Base-by-base conservation (phyloP, 805 yeast genomes). In the Saccharomycopsis capsularis region DNA sequence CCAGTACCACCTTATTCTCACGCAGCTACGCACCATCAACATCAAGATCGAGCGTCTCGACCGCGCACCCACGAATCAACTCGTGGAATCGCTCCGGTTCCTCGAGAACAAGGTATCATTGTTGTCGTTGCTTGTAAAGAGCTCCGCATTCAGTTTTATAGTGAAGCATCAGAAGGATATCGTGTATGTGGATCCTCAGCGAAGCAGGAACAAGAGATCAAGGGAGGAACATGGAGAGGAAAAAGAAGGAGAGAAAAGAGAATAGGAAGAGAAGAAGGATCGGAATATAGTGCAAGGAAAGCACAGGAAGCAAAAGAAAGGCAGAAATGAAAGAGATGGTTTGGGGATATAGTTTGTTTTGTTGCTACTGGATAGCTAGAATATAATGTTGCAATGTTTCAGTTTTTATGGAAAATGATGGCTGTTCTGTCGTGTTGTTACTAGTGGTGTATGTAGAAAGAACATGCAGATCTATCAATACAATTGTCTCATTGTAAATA, bases 81-180 rank as follows among this genome's bases (percentile, higher is more conserved):
- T 52, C 9, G 45, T 44, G 19, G 52, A 52, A 30, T 38, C 40
- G 16, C 38, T 52, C 4, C 29, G 55, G 29, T 52, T 42, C 19
- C 25, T 52, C 9, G 55, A 52, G 35, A 52, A 52, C 32, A 50
- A 50, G 23, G 49, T 52, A 22, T 53, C 53, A 2, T 25, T 52
- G 21, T 23, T 52, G 23, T 52, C 49, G 18, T 49, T 53, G 0
- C 35, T 52, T 21, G 44, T 52, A 16, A 52, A 52, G 30, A 42
- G 48, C 15, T 49, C 53, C 5, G 55, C 53, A 2, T 52, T 52
- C 36, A 49, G 53, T n/a, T 52, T 52, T 24, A 52, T 52, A 24
- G 55, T 52, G 11, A 52, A 52, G 27, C 55, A 52, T 30, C 55
- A 52, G 24, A 50, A 46, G 36, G 55, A 52, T 39, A 46, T 52